Evolutionary conservation across 352 stramenopile species (phyloP), one percentile per base, ranked within the genome.

Genomic region (Globisporangium rhizosaccharum): DNA sequence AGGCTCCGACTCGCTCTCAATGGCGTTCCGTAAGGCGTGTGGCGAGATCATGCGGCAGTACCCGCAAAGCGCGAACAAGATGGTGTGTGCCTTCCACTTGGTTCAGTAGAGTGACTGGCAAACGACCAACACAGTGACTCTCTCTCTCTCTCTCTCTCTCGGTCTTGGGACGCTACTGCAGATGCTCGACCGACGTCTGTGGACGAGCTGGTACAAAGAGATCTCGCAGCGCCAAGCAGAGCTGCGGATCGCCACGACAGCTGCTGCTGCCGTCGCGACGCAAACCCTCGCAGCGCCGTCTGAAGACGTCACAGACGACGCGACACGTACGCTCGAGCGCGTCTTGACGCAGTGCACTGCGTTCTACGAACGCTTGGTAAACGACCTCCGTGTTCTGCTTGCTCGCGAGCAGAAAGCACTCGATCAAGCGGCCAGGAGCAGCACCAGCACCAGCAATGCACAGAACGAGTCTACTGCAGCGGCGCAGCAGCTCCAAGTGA

Each of bases 131-230:
- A 37, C 47, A 20, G 11, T 37, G 14, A 15, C 36, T 20, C 33
- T 9, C 41, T 7, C 30, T 1, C 7, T 37, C 25, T 12, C 41
- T n/a, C n/a, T 45, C 10, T 45, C 8, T 5, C 7, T 5, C 3
- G 9, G 8, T 10, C 25, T 8, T 17, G 36, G 2, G 26, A 4
- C 23, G 18, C 17, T 4, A 15, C 2, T 33, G 18, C 25, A 88
- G 78, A 67, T 70, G 17, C 53, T 88, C 39, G 79, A 79, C 49
- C 66, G 85, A 41, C 70, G 70, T 3, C 63, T 92, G 10, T 92
- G 82, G 82, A 71, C 54, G 52, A 85, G 65, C 55, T 92, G 79
- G 79, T 85, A 90, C 57, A 70, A 72, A 2, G 67, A 87, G 36
- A 75, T 92, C 8, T 66, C 71, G 3, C 53, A 42, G 0, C 60